Conservation (phyloP, 1,284 basidiomycete species). For the Prillingera fragicola region DNA sequence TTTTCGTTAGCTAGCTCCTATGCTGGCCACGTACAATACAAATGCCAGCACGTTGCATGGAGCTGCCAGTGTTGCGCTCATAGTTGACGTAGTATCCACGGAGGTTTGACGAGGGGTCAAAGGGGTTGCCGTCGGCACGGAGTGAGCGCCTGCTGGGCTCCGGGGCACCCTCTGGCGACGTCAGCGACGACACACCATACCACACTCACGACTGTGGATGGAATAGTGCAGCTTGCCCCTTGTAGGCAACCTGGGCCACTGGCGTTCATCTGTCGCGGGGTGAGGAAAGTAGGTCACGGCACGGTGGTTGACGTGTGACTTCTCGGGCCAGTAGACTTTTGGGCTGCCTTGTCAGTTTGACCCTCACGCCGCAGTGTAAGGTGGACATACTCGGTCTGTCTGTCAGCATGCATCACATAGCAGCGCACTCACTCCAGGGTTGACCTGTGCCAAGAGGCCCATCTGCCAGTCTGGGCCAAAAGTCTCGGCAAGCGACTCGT, state of each 20-base stretch:
- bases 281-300: conserved; percentile 23
- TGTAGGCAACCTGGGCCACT: conserved; percentile 22
- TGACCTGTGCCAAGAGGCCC: conserved; percentile 5
- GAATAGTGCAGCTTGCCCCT: conserved; percentile 15
- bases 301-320: neutral
- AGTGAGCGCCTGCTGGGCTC: conserved; percentile 5
- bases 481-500: neutral
- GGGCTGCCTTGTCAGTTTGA: neutral
- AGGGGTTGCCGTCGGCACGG: conserved; percentile 14
- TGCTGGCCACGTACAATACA: conserved; percentile 25
- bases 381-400: conserved; percentile 2
- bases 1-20: conserved; percentile 3
- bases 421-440: conserved; percentile 3
- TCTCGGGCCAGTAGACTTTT: neutral
- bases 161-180: neutral
- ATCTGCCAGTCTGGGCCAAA: conserved; percentile 3
- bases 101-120: conserved; percentile 12
- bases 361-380: neutral
- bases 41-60: conserved; percentile 26
- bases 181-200: neutral
- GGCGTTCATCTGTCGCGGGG: conserved; percentile 5
- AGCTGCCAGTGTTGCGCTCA: conserved; percentile 16
- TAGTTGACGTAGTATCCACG: conserved; percentile 22
- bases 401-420: neutral
- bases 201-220: conserved; percentile 15